Evolutionary conservation across 1,284 basidiomycete genomes (phyloP), one percentile per base, ranked within the genome.

Genomic region (Trametes pubescens): DNA sequence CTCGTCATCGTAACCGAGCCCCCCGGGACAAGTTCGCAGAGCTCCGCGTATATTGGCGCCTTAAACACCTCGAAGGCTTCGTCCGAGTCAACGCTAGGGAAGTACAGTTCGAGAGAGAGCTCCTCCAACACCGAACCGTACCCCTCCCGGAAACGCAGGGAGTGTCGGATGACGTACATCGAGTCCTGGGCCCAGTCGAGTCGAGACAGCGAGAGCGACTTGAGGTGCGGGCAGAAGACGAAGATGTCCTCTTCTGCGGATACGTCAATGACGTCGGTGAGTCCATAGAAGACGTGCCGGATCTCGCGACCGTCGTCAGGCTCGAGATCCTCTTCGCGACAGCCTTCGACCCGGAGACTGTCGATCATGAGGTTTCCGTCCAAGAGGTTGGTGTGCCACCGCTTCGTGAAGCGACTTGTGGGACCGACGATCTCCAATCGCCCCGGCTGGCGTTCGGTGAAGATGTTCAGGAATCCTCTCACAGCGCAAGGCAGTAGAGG

Each of bases 21-120:
- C 2, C 40, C 16, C 4, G 49, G 49, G 18, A 51, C 49, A 13
- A 51, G n/a, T 18, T 34, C 29, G 32, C 49, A 34, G 14, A 51
- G 49, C 34, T 51, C 49, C 49, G 29, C 49, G n/a, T 34, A 51
- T 4, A n/a, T 4, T 32, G 29, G 29, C 16, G n/a, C 29, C 32
- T 21, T 51, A 18, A 51, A 51, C 32, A 32, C 49, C 32, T 51
- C 32, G 32, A 51, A 51, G 16, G 34, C 49, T 4, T 47, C 49
- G 32, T n/a, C 32, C 5, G n/a, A n/a, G 18, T 11, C 16, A n/a
- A 51, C 14, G 18, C 40, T 16, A 2, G 14, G 14, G 16, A 18
- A 51, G 29, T 2, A n/a, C 18, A 51, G 49, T 32, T 34, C 49
- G 10, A 43, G 40, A n/a, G 14, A 16, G 18, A 43, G 40, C 40